Evolutionary conservation across 2,329 filamentous ascomycete genomes (phyloP), one percentile per base, ranked within the genome.

Genomic region (Orbilia oligospora): DNA sequence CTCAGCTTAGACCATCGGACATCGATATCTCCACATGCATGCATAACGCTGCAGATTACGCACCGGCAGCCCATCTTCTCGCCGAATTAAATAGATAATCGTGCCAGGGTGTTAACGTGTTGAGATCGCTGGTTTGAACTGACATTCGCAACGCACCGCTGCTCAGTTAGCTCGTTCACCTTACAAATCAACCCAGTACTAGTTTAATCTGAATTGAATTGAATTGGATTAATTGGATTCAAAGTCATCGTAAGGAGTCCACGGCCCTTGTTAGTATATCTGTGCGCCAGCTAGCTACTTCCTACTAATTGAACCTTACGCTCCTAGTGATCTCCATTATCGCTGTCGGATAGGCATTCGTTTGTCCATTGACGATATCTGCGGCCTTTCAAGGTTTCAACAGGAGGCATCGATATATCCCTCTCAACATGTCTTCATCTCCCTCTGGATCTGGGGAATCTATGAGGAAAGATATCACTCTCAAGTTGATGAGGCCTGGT

Each of bases 401-500:
- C n/a, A 18, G n/a, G 12, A 58, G 53, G 38, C 18, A 30, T 41
- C 10, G 53, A 58, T 8, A 38, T 22, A 36, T 33, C 14, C 53
- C 14, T 38, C 41, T 14, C 27, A 41, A 38, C 6, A 77, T 77
- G 73, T 67, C 73, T 36, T 71, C 72, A 30, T 5, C 64, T 1
- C 36, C 24, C n/a, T 9, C 61, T 3, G 46, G 5, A 22, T 6
- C 38, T 12, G 61, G 53, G n/a, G 46, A 5, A 22, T 6, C 38
- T 12, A 51, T 46, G n/a, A 46, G 27, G 16, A 22, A 5, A 14
- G 48, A 51, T 2, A 20, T 77, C 41, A 67, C 14, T 4, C 65
- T 77, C 30, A 77, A 67, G 16, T 44, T 77, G 38, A 71, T 71
- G 58, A 64, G 41, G n/a, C 67, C 58, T 41, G 67, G 67, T 6